Evolutionary conservation across 2,329 filamentous ascomycete species (phyloP), one percentile per base, ranked within the genome.

Genomic region (Elsinoe necatrix): DNA sequence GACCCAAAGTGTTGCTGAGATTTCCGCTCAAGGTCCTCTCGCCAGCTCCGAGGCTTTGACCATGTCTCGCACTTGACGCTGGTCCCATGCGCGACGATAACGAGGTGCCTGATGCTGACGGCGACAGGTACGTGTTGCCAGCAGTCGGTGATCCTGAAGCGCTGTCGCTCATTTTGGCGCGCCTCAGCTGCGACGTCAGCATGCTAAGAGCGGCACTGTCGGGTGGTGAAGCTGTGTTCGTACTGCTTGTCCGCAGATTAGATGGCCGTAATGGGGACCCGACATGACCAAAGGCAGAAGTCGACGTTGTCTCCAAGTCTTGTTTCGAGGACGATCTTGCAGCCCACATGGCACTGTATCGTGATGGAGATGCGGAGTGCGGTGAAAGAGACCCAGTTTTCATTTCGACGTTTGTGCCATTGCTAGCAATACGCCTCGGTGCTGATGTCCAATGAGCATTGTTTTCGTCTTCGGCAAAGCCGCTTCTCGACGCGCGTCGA

Each of bases 321-420:
- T 71, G 75, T 62, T 72, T 77, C 59, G 73, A 72, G 65, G 73
- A 76, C 60, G 74, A 68, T 65, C 62, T 77, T 7, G 59, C 50
- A 60, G 78, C 78, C 71, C 78, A 85, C 62, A 79, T 72, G 50
- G 77, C 79, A 61, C 77, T 78, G 66, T 84, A 86, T 6, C 83
- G 76, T 20, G 81, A 84, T 0, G 82, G 82, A 55, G 81, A 84
- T 4, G 79, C 79, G 4, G 76, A 77, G 18, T 78, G 73, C 3
- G 77, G 82, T 31, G 55, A 58, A 20, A 61, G 20, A 78, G 84
- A 68, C 20, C 72, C 73, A 37, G 73, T 65, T 57, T 74, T 75
- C 55, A 68, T 65, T 47, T 75, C 72, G 20, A 61, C 60, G n/a
- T 64, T 65, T 34, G 70, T 71, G 5, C 73, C 68, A 2, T 68